A percentile compares a stretch with the other conserved stretches of the same genome.
These are phyloP conservation scores for Gossypium raimondii DNA, from an alignment of 345 rosid genomes.

Conservation along the genomic window DNA sequence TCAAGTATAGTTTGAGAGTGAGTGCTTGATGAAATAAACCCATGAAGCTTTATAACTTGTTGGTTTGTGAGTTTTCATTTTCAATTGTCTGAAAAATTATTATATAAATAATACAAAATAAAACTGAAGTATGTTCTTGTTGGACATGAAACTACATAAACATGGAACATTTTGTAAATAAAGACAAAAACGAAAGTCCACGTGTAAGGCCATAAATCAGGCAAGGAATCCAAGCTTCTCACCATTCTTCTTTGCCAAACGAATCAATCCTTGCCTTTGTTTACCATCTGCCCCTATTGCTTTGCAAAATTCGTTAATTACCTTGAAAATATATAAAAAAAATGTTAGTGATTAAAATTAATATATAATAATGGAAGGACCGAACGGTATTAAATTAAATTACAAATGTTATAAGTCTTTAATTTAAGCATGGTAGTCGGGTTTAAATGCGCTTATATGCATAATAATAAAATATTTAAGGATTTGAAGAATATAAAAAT, in stretches of 20 bases:
- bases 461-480: too few relatives aligned
- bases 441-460: too few relatives aligned
- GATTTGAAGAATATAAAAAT: too few relatives aligned
- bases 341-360: too few relatives aligned
- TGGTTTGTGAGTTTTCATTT: not conserved
- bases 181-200: not conserved
- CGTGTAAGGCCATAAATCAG: conserved; percentile 19
- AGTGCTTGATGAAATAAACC: not conserved
- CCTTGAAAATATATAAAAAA: conserved; percentile 18
- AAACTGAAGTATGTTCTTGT: not conserved
- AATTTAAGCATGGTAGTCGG: too few relatives aligned
- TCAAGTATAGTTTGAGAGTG: not conserved
- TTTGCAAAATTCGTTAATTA: conserved; percentile 77
- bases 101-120: not conserved
- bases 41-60: not conserved
- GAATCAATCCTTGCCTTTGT: conserved; percentile 94
- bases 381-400: too few relatives aligned
- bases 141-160: not conserved
- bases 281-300: conserved; percentile 95
- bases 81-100: not conserved
- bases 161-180: not conserved
- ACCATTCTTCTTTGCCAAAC: conserved; percentile 91
- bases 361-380: too few relatives aligned
- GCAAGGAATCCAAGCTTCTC: conserved; percentile 90
- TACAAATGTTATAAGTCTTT: too few relatives aligned